Conservation (phyloP, 1,139 yeast species). For the Lodderomyces theae region DNA sequence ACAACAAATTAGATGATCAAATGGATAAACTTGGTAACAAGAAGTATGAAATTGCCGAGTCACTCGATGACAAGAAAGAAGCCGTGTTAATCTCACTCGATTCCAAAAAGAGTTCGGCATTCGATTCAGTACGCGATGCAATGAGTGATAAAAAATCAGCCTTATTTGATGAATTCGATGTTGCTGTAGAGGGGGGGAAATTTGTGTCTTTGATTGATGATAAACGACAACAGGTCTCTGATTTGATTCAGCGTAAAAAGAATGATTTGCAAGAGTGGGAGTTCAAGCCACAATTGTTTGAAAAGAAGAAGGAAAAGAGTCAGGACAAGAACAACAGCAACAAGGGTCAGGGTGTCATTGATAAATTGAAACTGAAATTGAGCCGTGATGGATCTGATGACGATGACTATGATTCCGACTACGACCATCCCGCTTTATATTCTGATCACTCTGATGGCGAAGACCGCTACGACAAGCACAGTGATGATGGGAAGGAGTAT, state of each 20-base stretch:
- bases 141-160: constrained; percentile 6
- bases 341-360: not conserved
- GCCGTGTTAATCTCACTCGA: constrained; percentile 6
- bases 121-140: constrained; percentile 9
- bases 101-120: constrained; percentile 7
- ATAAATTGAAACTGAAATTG: constrained; percentile 1
- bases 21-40: constrained; percentile 16
- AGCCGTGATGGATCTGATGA: not conserved
- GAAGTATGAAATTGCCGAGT: constrained; percentile 15
- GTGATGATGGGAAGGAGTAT: constrained; percentile 5
- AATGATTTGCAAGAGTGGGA: constrained; percentile 10
- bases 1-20: constrained; percentile 15
- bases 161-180: not conserved
- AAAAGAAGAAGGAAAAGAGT: constrained; percentile 11
- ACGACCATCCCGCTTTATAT: not conserved
- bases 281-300: constrained; percentile 15
- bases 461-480: constrained; percentile 4
- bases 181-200: not conserved
- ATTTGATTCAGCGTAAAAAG: constrained; percentile 8
- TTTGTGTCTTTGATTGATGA: constrained; percentile 9
- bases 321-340: too few species aligned
- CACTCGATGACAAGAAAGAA: constrained; percentile 12
- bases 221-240: constrained; percentile 11
- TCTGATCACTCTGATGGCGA: constrained; percentile 1
- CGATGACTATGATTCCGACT: constrained; percentile 7